Evolutionary conservation across 2,329 filamentous ascomycete genomes (phyloP), one percentile per base, ranked within the genome.

Genomic region (Neoascochyta sp.): DNA sequence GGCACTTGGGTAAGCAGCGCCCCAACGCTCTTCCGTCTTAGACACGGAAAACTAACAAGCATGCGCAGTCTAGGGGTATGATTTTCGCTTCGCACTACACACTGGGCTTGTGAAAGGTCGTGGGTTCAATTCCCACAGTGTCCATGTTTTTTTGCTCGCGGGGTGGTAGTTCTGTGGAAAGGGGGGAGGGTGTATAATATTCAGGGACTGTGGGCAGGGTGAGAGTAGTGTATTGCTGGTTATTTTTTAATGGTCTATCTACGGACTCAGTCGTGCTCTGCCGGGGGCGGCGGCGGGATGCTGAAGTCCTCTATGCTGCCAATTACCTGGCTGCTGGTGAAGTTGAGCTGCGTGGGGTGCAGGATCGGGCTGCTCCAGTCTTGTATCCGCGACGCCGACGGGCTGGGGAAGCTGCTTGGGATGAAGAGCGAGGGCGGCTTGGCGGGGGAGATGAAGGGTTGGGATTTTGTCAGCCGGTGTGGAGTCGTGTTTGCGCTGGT

Each of bases 391-490:
- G 34, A 27, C 20, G 41, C 49, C 3, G 46, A 39, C 1, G 55
- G 57, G 24, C 53, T 62, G 0, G 55, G 56, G 22, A 58, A 57
- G 35, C 57, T 61, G 5, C 47, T 53, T 2, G 58, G 58, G 25
- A 62, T 61, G 14, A 60, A 43, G 5, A 61, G 32, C 4, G 54
- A 43, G 5, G 56, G 54, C 3, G 54, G 57, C 22, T 45, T 47
- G 5, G 35, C 36, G 7, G 57, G 52, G 3, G 52, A 54, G 9
- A 47, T 26, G 11, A 40, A 29, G 7, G 39, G 36, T 16, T 47
- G 46, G 4, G 48, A 52, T 23, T 36, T 47, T 2, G 41, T 41
- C 3, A 39, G 34, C 11, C 43, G 45, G 4, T 47, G 45, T 0
- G 57, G 54, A 3, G 54, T 57, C 2, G 43, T 49, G 8, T 41